Conservation (phyloP, 768 basidiomycete genomes). For the Termitomyces sp. region DNA sequence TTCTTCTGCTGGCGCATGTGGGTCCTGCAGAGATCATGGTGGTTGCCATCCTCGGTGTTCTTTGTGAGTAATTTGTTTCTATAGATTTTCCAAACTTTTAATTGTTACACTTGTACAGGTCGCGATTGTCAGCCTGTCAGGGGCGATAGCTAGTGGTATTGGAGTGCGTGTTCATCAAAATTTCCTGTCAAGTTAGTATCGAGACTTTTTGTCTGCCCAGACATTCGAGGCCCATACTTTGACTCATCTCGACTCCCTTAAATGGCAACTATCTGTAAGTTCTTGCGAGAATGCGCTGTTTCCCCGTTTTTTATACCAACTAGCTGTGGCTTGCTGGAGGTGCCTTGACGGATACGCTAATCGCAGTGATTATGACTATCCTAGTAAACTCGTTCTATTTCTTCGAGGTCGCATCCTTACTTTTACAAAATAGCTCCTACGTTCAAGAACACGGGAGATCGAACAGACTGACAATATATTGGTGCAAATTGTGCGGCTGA, state of each 20-base stretch:
- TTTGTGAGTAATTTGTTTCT: not conserved
- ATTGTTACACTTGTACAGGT: not conserved
- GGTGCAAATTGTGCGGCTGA: constrained; percentile 9
- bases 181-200: not conserved
- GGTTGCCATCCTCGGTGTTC: not conserved
- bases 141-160: constrained; percentile 8
- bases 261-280: constrained; percentile 11
- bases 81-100: not conserved
- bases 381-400: not conserved
- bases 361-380: constrained; percentile 7
- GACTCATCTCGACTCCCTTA: constrained; percentile 3
- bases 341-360: constrained; percentile 10
- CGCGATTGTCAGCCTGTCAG: constrained; percentile 1
- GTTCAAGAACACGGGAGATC: constrained; percentile 5
- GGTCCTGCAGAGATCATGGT: constrained; percentile 7
- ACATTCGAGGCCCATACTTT: constrained; percentile 3
- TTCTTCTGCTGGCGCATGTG: constrained; percentile 10
- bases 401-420: not conserved
- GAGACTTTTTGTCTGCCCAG: not conserved
- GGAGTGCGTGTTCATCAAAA: not conserved
- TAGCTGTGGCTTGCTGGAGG: constrained; percentile 11
- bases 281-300: not conserved
- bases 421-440: constrained; percentile 6
- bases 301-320: not conserved
- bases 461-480: constrained; percentile 6